Base-by-base conservation (phyloP, 2,329 filamentous ascomycete species). In the Diplodia seriata region DNA sequence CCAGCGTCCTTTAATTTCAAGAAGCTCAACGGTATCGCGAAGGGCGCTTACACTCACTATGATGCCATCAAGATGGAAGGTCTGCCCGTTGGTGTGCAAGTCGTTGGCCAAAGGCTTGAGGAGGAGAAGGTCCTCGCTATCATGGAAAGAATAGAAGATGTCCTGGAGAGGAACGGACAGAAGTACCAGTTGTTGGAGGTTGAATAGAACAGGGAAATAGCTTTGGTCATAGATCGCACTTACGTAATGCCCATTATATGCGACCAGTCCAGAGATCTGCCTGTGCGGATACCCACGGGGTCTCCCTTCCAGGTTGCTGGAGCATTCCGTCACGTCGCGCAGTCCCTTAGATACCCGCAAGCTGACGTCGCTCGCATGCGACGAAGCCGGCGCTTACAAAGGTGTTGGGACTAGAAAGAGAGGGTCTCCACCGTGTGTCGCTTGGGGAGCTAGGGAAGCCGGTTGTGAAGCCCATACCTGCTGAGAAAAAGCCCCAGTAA, bases 41-140 rank as follows among this genome's bases (percentile, higher is more conserved):
- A 85, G 68, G 93, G 94, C 2, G 94, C 92, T 0, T 97, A 95
- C 78, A 93, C 91, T 79, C 85, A 93, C 73, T 97, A 97, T 76
- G 88, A 97, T 76, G 89, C 92, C 0, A 81, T 83, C 15, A 88
- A 87, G 68, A 97, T 97, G 94, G 90, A 92, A 56, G 94, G 93
- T 0, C 81, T 97, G 50, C 94, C 94, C 0, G 92, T 97, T 0
- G 94, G 88, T 0, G 89, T 97, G 8, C 93, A 97, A 78, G 84
- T 97, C 29, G 89, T 97, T 0, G 93, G 93, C 0, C 84, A 90
- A 51, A 84, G 93, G 43, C 80, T 96, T 73, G 90, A 95, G 75
- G 93, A 97, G 77, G 93, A 97, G 81, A 95, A 94, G 81, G 92
- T 97, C 0, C 80, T 97, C 61, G 88, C 90, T 0, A 84, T 90